Evolutionary conservation across 2,329 filamentous ascomycete species (phyloP).

Genomic region (Hypoxylon sp.): DNA sequence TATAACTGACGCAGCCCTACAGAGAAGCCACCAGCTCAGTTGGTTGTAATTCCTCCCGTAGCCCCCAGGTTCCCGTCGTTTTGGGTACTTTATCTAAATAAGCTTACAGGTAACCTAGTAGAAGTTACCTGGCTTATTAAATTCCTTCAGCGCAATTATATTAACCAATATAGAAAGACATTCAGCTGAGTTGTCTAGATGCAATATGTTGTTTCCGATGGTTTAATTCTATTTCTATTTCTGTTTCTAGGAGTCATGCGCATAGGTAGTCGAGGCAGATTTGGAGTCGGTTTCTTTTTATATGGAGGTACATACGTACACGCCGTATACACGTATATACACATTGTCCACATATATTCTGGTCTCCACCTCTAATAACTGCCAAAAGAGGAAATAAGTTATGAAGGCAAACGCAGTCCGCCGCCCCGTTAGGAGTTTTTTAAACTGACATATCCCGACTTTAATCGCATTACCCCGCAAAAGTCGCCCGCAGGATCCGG

Average conservation of each 20-base stretch:
- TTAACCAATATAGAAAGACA: slow-evolving; percentile 22
- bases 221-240: slow-evolving; percentile 27
- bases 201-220: slow-evolving; percentile 1
- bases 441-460: slow-evolving; percentile 39
- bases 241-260: slow-evolving; percentile 25
- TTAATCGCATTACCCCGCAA: slow-evolving; percentile 45
- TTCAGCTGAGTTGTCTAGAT: slow-evolving; percentile 16
- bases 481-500: slow-evolving; percentile 40
- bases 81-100: slow-evolving; percentile 41
- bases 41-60: slow-evolving; percentile 44
- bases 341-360: slow-evolving; percentile 13
- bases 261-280: slow-evolving; percentile 3
- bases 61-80: slow-evolving; percentile 38
- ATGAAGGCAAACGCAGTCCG: slow-evolving; percentile 25
- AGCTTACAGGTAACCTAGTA: slow-evolving; percentile 34
- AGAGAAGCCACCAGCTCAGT: slow-evolving; percentile 32
- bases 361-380: slow-evolving; percentile 39
- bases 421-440: slow-evolving; percentile 44
- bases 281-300: slow-evolving; percentile 13
- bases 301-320: slow-evolving; percentile 9
- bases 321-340: neutral
- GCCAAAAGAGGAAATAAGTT: slow-evolving; percentile 41
- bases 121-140: slow-evolving; percentile 23
- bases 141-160: slow-evolving; percentile 23
- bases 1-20: slow-evolving; percentile 47